A percentile compares a stretch with the other conserved stretches of the same genome.
Evolutionary conservation across 2,329 filamentous ascomycete species (phyloP).

Genomic region (Pyricularia sp.): DNA sequence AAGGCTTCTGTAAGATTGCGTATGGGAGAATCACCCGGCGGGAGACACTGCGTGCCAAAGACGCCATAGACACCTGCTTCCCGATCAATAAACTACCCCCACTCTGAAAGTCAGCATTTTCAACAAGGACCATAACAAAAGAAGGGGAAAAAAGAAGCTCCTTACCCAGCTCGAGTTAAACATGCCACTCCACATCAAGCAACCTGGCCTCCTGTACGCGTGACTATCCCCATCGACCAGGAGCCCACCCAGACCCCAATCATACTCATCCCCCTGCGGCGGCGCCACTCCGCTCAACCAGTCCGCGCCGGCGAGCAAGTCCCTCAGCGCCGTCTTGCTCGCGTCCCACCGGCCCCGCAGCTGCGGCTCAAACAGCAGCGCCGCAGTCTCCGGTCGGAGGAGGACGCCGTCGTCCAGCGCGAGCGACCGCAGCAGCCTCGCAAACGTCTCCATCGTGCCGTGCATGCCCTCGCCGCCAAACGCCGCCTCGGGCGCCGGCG

Average conservation of each 20-base stretch:
- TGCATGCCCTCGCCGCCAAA: constrained; percentile 22
- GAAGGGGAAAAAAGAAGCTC: constrained; percentile 1
- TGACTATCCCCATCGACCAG: constrained; percentile 24
- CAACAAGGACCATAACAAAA: neutral
- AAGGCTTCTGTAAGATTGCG: constrained; percentile 21
- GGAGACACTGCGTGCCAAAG: constrained; percentile 28
- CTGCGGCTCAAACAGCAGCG: constrained; percentile 33
- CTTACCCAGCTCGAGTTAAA: constrained; percentile 33
- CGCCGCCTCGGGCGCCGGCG: constrained; percentile 25
- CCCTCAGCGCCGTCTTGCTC: constrained; percentile 12
- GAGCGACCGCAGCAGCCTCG: constrained; percentile 31
- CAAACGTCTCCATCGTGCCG: constrained; percentile 25
- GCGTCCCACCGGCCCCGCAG: constrained; percentile 15
- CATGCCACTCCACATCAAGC: constrained; percentile 30
- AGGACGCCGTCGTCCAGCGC: constrained; percentile 34
- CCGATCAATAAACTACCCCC: constrained; percentile 17
- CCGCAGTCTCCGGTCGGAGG: constrained; percentile 25
- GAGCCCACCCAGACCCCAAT: constrained; percentile 28
- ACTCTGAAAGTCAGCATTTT: neutral
- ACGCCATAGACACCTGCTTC: constrained; percentile 25
- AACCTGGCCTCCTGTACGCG: constrained; percentile 22
- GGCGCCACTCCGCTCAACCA: constrained; percentile 17
- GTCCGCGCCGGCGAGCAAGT: constrained; percentile 13
- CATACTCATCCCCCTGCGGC: constrained; percentile 19
- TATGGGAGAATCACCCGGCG: constrained; percentile 23